These are phyloP conservation scores for Beauveria varroae DNA, from an alignment of 2,329 filamentous ascomycete genomes.

Conservation along the genomic window DNA sequence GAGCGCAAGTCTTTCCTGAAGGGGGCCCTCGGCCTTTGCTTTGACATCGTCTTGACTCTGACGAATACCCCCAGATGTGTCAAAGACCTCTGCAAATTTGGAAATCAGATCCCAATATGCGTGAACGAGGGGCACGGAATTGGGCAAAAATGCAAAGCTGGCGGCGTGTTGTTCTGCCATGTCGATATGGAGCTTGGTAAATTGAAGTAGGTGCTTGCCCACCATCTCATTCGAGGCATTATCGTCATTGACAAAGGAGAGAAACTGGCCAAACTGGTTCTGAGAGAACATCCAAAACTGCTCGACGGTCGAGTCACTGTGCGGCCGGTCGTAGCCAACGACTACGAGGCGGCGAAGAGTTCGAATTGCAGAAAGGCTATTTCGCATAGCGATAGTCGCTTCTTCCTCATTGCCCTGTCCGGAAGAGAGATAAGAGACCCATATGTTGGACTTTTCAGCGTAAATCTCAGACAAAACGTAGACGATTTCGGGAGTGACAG, in stretches of 20 bases:
- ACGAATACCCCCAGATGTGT: conserved; percentile 50
- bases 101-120: conserved; percentile 81
- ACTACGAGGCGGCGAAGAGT: conserved; percentile 72
- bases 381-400: conserved; percentile 59
- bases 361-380: conserved; percentile 73
- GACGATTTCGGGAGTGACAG: conserved; percentile 76
- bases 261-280: conserved; percentile 68
- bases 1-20: conserved; percentile 72
- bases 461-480: conserved; percentile 74
- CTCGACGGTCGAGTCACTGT: conserved; percentile 66
- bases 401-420: conserved; percentile 51
- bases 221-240: conserved; percentile 52
- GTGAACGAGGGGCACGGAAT: conserved; percentile 67
- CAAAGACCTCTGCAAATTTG: conserved; percentile 68
- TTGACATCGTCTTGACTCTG: conserved; percentile 33
- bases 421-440: conserved; percentile 54
- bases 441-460: conserved; percentile 60
- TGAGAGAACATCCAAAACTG: conserved; percentile 77
- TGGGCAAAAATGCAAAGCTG: conserved; percentile 75
- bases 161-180: conserved; percentile 75
- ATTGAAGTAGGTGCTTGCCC: conserved; percentile 82
- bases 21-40: conserved; percentile 48
- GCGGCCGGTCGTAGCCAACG: conserved; percentile 75
- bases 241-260: conserved; percentile 54
- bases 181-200: conserved; percentile 84